A percentile compares a stretch with the other conserved stretches of the same genome.
Conservation (phyloP, 306 rosid species). For the Hippophae tibetana region DNA sequence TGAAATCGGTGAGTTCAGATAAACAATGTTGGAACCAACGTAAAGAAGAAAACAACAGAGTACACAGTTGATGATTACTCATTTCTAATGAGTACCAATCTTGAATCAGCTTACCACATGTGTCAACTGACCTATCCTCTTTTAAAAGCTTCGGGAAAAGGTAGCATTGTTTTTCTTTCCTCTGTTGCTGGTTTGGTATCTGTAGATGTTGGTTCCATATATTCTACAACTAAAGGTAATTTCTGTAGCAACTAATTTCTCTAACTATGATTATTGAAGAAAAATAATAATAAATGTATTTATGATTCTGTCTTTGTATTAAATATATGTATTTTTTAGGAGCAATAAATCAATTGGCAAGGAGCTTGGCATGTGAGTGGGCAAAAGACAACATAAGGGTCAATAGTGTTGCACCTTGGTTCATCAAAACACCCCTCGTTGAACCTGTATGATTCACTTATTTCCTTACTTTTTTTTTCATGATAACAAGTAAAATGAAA, state of each 20-base stretch:
- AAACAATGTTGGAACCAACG: conserved; percentile 58
- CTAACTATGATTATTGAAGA: no score
- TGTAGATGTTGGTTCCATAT: conserved; percentile 4
- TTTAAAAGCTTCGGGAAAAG: conserved; percentile 36
- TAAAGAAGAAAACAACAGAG: conserved; percentile 41
- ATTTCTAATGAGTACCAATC: conserved; percentile 23
- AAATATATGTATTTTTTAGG: neutral
- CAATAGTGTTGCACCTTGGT: neutral
- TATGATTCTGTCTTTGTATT: neutral
- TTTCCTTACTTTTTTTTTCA: neutral
- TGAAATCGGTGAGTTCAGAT: neutral
- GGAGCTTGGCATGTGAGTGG: neutral
- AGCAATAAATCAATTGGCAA: neutral
- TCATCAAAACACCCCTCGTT: neutral
- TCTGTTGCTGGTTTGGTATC: conserved; percentile 20
- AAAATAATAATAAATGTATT: no score
- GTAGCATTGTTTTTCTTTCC: conserved; percentile 29
- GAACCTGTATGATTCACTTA: neutral
- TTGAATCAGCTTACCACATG: conserved; percentile 29
- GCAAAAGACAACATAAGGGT: neutral
- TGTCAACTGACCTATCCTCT: conserved; percentile 44
- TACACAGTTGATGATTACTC: conserved; percentile 38
- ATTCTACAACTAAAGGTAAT: conserved; percentile 32
- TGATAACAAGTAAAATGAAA: no score
- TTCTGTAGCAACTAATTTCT: neutral